A percentile compares a stretch with the other conserved stretches of the same genome.
Conservation (phyloP, 176 grass and related monocot genomes). For the Triticum aestivum region IWGSC_CS_RefSeq_v2.1 NC_057800.1:685574193-685574692, state of each 20-base stretch:
- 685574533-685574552: neutral
- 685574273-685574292: neutral
- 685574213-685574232: slow-evolving; percentile 9
- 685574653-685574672: slow-evolving; percentile 45
- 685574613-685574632: neutral
- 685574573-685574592: neutral
- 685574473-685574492: no score
- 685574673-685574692: slow-evolving; percentile 63
- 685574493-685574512: neutral
- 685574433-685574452: no score
- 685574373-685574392: slow-evolving; percentile 11
- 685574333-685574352: neutral
- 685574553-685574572: neutral
- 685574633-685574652: neutral
- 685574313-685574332: neutral
- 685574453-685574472: no score
- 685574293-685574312: neutral
- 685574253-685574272: neutral
- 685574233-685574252: neutral
- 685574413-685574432: no score
- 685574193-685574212: neutral
- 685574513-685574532: no score
- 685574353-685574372: neutral
- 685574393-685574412: neutral
- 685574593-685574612: neutral